phyloP scores from a whole-genome alignment of 2,329 filamentous ascomycete genomes.

The Cordyceps tenuipes region DNA sequence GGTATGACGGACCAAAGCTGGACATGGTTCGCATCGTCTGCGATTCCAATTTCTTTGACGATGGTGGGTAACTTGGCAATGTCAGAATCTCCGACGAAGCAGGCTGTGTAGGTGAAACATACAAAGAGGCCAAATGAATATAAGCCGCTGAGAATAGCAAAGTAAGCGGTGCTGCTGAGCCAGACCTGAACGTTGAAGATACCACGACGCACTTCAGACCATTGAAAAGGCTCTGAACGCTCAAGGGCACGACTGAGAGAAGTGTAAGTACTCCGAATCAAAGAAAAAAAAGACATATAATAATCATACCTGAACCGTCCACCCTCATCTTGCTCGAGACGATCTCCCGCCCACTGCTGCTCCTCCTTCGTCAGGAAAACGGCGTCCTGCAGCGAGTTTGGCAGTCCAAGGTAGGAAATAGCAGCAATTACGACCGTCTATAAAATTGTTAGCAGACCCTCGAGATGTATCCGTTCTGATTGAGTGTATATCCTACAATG shows the following conservation, averaged over 20 bases:
- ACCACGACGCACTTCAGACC: slow-evolving; percentile 56
- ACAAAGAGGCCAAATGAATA: slow-evolving; percentile 60
- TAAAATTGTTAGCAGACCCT: neutral
- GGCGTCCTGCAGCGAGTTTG: slow-evolving; percentile 46
- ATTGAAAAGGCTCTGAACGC: slow-evolving; percentile 42
- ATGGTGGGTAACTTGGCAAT: slow-evolving; percentile 50
- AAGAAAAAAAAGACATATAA: neutral
- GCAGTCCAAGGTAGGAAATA: slow-evolving; percentile 44
- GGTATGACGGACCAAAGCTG: slow-evolving; percentile 58
- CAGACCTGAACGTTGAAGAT: slow-evolving; percentile 53
- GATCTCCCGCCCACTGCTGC: slow-evolving; percentile 37
- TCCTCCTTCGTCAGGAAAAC: slow-evolving; percentile 46
- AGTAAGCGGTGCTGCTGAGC: slow-evolving; percentile 55
- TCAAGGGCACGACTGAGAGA: slow-evolving; percentile 18
- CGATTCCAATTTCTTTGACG: slow-evolving; percentile 47
- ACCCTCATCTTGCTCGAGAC: slow-evolving; percentile 32
- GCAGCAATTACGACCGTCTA: slow-evolving; percentile 47
- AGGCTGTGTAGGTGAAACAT: slow-evolving; percentile 17
- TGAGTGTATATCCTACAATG: slow-evolving; percentile 27
- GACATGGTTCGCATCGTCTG: slow-evolving; percentile 45
- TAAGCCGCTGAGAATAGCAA: slow-evolving; percentile 48
- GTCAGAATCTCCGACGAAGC: neutral
- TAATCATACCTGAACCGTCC: slow-evolving; percentile 25
- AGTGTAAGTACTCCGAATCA: neutral
- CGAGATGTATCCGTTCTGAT: neutral